Percentiles rank a stretch among this genome's conserved stretches.
phyloP scores from a whole-genome alignment of 2,329 filamentous ascomycete species.

The Aspergillus versicolor region DNA sequence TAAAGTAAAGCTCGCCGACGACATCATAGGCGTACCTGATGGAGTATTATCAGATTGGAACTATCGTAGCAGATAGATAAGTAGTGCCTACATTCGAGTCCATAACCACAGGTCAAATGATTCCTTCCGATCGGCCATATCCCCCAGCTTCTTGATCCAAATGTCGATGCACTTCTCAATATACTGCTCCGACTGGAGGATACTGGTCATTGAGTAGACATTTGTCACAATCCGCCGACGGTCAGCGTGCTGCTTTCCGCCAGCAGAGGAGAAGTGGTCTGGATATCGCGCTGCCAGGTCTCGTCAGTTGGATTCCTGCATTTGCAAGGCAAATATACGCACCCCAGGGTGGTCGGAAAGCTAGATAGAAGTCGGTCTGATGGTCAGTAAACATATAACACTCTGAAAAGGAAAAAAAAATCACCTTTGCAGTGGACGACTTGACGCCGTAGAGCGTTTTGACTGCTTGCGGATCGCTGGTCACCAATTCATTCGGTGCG shows the following conservation, averaged over 20 bases:
- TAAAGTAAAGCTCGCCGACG: conserved; percentile 44
- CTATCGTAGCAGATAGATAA: not conserved
- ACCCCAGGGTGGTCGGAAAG: conserved; percentile 8
- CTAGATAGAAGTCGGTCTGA: conserved; percentile 24
- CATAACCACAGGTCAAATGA: conserved; percentile 26
- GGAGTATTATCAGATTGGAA: too few species aligned
- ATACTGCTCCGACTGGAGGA: conserved; percentile 27
- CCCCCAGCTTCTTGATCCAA: conserved; percentile 19
- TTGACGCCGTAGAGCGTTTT: conserved; percentile 23
- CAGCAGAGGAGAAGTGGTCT: conserved; percentile 24
- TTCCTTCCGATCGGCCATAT: conserved; percentile 13
- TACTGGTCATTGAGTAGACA: conserved; percentile 27
- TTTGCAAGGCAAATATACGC: not conserved
- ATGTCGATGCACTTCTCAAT: conserved; percentile 24
- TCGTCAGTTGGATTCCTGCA: not conserved
- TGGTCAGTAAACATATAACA: not conserved
- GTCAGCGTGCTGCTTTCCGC: conserved; percentile 25
- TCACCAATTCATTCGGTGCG: conserved; percentile 24
- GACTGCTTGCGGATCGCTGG: conserved; percentile 23
- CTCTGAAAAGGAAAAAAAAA: too few species aligned
- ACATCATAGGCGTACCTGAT: conserved; percentile 45
- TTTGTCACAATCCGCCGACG: conserved; percentile 25
- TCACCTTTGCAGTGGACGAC: conserved; percentile 18
- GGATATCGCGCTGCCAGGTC: conserved; percentile 16
- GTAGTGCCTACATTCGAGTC: conserved; percentile 24